Conservation (phyloP, 495 filamentous ascomycete species). For the Cryomyces minteri region DNA sequence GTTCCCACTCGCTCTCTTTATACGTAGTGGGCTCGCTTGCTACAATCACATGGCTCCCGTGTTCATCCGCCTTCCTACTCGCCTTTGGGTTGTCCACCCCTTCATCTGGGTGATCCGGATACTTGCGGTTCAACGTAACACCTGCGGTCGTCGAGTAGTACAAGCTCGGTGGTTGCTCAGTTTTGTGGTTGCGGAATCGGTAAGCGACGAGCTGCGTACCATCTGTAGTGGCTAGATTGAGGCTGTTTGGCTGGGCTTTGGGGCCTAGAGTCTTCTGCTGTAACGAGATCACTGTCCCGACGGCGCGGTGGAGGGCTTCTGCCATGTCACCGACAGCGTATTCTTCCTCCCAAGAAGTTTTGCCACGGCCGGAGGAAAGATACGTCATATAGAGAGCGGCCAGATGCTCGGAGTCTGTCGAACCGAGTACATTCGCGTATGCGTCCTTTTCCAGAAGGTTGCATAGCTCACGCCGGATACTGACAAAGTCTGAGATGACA, state of each 20-base stretch:
- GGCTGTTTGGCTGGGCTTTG: conserved; percentile 20
- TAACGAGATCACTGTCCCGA: conserved; percentile 22
- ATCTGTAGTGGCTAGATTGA: conserved; percentile 26
- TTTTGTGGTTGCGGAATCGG: conserved; percentile 28
- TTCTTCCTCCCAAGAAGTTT: conserved; percentile 20
- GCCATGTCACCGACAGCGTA: conserved; percentile 22
- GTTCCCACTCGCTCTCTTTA: conserved; percentile 25
- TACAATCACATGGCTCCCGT: conserved; percentile 30
- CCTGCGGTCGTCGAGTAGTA: conserved; percentile 30
- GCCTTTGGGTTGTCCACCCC: conserved; percentile 13
- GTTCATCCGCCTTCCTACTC: conserved; percentile 15
- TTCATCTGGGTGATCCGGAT: conserved; percentile 22
- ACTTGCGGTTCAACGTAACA: conserved; percentile 28
- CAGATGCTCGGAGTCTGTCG: conserved; percentile 30
- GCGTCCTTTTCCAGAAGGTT: conserved; percentile 22
- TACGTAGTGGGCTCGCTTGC: conserved; percentile 33
- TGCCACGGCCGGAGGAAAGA: conserved; percentile 17
- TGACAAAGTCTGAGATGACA: conserved; percentile 22
- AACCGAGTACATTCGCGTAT: conserved; percentile 26
- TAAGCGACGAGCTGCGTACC: conserved; percentile 23
- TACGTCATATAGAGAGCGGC: conserved; percentile 32
- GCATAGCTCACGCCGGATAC: conserved; percentile 23
- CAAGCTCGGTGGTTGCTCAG: conserved; percentile 27
- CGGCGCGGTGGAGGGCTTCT: conserved; percentile 21
- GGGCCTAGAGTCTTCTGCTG: conserved; percentile 20